Percentiles rank a stretch among this genome's conserved stretches.
Evolutionary conservation across 768 basidiomycete genomes (phyloP).

Genomic region (Leccinum subgranulosum): DNA sequence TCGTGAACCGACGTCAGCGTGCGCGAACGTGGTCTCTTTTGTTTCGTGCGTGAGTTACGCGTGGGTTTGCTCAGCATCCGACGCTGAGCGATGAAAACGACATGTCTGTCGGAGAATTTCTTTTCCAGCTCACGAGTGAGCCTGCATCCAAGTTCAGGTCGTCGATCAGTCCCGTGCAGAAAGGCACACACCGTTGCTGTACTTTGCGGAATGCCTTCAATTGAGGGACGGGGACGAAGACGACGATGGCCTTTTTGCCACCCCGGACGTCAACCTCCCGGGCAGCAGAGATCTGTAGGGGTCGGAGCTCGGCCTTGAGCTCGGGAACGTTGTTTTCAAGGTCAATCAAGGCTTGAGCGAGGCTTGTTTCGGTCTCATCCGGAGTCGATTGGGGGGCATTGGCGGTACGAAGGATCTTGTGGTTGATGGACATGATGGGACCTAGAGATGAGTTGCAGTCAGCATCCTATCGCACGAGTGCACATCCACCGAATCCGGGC

Average conservation of each 20-base stretch:
- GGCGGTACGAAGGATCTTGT: conserved; percentile 94
- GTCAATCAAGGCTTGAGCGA: conserved; percentile 96
- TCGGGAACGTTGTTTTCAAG: conserved; percentile 98
- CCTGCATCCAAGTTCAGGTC: conserved; percentile 41
- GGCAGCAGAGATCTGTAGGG: conserved; percentile 96
- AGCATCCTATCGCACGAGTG: conserved; percentile 41
- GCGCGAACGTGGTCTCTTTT: conserved; percentile 95
- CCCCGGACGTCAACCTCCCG: conserved; percentile 99
- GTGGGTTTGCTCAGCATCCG: conserved; percentile 98
- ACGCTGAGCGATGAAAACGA: conserved; percentile 98
- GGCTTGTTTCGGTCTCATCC: conserved; percentile 85
- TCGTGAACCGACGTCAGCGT: conserved; percentile 98
- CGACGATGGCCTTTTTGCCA: conserved; percentile 98
- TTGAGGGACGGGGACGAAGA: conserved; percentile 97
- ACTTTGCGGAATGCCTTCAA: conserved; percentile 98
- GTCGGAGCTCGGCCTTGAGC: conserved; percentile 93
- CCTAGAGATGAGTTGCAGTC: conserved; percentile 24
- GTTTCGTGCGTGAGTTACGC: conserved; percentile 86
- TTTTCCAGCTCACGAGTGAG: conserved; percentile 99
- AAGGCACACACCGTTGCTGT: conserved; percentile 72
- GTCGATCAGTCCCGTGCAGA: not conserved
- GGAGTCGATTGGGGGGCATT: conserved; percentile 89
- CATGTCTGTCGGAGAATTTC: conserved; percentile 99
- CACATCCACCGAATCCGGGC: conserved; percentile 57
- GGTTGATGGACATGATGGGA: conserved; percentile 62